Conservation (phyloP, 1,284 basidiomycete species). For the Microbotryomycetes sp. region DNA sequence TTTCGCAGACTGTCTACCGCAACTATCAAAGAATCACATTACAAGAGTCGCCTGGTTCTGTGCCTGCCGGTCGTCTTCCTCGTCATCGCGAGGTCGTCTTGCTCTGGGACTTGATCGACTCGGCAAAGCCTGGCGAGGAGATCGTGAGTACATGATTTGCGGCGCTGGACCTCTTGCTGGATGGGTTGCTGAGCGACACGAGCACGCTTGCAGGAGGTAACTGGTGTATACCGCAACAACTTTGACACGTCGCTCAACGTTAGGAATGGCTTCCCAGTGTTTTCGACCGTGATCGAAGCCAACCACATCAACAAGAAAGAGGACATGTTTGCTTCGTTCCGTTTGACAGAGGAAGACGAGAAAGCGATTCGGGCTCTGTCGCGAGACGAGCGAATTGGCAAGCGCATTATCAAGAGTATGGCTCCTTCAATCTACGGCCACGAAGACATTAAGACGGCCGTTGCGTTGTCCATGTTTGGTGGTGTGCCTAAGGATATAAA, state of each 20-base stretch:
- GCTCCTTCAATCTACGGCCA: constrained; percentile 98
- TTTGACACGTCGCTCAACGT: constrained; percentile 97
- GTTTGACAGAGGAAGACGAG: constrained; percentile 94
- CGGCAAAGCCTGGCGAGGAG: constrained; percentile 96
- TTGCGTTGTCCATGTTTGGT: constrained; percentile 89
- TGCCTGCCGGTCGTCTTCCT: constrained; percentile 92
- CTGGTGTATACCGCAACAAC: constrained; percentile 97
- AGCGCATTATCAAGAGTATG: constrained; percentile 96
- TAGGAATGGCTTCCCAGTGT: constrained; percentile 99
- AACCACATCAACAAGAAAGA: constrained; percentile 98
- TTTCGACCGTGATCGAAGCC: constrained; percentile 95
- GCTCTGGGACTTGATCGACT: constrained; percentile 96
- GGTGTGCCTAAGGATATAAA: constrained; percentile 94
- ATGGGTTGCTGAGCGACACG: too few relatives aligned
- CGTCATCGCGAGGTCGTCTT: constrained; percentile 94
- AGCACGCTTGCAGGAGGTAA: constrained; percentile 71
- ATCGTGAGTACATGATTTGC: constrained; percentile 57
- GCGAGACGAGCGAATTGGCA: constrained; percentile 87
- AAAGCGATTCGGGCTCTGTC: constrained; percentile 78
- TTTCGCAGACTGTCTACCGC: constrained; percentile 80
- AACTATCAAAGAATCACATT: constrained; percentile 99
- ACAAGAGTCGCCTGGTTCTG: constrained; percentile 96
- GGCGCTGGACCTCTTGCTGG: too few relatives aligned
- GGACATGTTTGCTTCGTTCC: constrained; percentile 84
- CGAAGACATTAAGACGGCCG: constrained; percentile 96